Base-by-base conservation (phyloP, 192 early-diverging fungal species). In the Entrophospora sp. region DNA sequence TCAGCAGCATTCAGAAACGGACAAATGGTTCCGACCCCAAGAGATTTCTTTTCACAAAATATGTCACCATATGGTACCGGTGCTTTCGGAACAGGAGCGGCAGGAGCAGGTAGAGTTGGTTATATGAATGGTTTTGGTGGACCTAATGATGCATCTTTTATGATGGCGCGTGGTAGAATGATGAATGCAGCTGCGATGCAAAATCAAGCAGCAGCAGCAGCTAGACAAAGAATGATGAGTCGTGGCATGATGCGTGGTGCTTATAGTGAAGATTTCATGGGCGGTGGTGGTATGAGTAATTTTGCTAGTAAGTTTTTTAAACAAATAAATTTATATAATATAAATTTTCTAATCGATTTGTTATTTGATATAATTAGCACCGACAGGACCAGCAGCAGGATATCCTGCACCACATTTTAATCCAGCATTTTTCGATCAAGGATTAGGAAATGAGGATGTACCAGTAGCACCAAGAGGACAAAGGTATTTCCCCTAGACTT, bases 341-440 rank as follows among this genome's bases (percentile, higher is more conserved):
- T 58, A 10, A 45, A 42, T 34, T 34, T 38, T 40, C 36, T 38
- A 16, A n/a, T 61, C 59, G 14, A 38, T 43, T 58, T 5, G 30
- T 58, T 58, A 18, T 35, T 16, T 18, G 8, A 35, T 58, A 30
- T 25, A 30, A 24, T 22, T 24, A 45, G 49, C 53, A 25, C 51
- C 53, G 28, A 61, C 53, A 18, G 61, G 25, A 30, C 61, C 55
- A 59, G 57, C 55, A 59, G 57, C 49, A 55, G 64, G 63, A 49
- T 74, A 34, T 38, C 61, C 65, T n/a, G 74, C 71, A 36, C 71
- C 71, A 63, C 71, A 75, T 60, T 69, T 75, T 60, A 75, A 75
- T 66, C 74, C 74, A 8, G 74, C 74, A 49, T 75, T 75, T 43
- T 75, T 75, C 58, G 74, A 75, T 51, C 67, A 69, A 44, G 64